Conservation (phyloP, 108 stramenopile species). For the Skeletonema menzelii region DNA sequence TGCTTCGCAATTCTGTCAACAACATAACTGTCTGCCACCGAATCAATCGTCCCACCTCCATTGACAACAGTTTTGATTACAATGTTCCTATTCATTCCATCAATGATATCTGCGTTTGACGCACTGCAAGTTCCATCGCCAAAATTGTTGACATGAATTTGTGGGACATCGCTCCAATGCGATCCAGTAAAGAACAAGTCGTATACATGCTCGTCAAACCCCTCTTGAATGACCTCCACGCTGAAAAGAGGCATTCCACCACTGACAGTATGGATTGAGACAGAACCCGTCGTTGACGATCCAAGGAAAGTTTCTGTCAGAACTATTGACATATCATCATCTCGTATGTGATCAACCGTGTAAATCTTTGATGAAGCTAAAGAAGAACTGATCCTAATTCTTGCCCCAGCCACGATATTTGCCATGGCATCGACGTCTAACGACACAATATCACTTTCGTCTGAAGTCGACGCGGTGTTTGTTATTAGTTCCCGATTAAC, state of each 20-base stretch:
- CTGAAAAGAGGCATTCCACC: conserved; percentile 51
- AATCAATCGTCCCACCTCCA: conserved; percentile 40
- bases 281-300: conserved; percentile 15
- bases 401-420: conserved; percentile 28
- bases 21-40: conserved; percentile 28
- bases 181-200: conserved; percentile 72
- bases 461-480: conserved; percentile 43
- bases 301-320: conserved; percentile 43
- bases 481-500: conserved; percentile 49
- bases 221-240: conserved; percentile 31
- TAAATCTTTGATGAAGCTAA: conserved; percentile 43
- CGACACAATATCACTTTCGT: conserved; percentile 39
- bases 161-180: conserved; percentile 59
- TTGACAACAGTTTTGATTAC: conserved; percentile 31
- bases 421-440: conserved; percentile 4
- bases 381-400: conserved; percentile 34
- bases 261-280: conserved; percentile 26
- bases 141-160: conserved; percentile 48
- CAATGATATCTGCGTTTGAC: conserved; percentile 17
- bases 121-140: conserved; percentile 53
- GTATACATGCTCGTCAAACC: conserved; percentile 67
- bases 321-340: conserved; percentile 31
- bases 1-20: conserved; percentile 20
- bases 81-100: conserved; percentile 60
- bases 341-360: conserved; percentile 36